A percentile compares a stretch with the other conserved stretches of the same genome.
Conservation (phyloP, 805 yeast genomes). For the Limtongozyma cylindracea region DNA sequence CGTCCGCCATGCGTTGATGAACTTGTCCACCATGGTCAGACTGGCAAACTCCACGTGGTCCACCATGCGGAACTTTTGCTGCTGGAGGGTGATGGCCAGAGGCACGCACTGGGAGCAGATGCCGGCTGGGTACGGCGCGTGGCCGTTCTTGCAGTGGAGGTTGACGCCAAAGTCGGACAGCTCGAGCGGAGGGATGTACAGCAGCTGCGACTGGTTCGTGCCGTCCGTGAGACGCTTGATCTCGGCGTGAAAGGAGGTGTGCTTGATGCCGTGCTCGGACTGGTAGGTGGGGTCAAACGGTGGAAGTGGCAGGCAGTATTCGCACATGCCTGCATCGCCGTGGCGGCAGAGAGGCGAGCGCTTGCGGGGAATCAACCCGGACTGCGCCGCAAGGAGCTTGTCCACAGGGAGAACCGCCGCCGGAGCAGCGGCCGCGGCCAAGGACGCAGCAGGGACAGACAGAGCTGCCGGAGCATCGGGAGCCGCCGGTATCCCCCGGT, state of each 20-base stretch:
- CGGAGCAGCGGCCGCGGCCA: background rate
- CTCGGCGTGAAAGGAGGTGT: constrained; percentile 67
- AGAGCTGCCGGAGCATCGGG: constrained; percentile 2
- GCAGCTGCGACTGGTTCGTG: constrained; percentile 29
- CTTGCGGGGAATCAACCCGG: constrained; percentile 49
- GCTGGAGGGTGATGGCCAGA: constrained; percentile 76
- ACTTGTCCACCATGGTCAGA: constrained; percentile 47
- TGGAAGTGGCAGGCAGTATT: constrained; percentile 83
- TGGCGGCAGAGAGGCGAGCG: constrained; percentile 54
- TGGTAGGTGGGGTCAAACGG: constrained; percentile 79
- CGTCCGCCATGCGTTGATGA: constrained; percentile 80
- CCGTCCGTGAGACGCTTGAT: constrained; percentile 51
- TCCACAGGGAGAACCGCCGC: constrained; percentile 25
- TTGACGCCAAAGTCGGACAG: constrained; percentile 46
- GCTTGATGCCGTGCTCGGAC: constrained; percentile 58
- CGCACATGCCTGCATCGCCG: constrained; percentile 92
- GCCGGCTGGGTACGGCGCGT: constrained; percentile 84
- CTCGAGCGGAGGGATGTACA: constrained; percentile 55
- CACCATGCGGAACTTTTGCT: constrained; percentile 82
- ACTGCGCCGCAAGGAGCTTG: constrained; percentile 28
- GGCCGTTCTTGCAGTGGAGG: constrained; percentile 50
- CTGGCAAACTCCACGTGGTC: constrained; percentile 87
- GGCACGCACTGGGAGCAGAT: constrained; percentile 96
- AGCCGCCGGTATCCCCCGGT: constrained; percentile 2
- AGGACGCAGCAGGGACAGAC: constrained; percentile 2